phyloP scores from a whole-genome alignment of 1,284 basidiomycete genomes.

The Xerocomus nothofagi region DNA sequence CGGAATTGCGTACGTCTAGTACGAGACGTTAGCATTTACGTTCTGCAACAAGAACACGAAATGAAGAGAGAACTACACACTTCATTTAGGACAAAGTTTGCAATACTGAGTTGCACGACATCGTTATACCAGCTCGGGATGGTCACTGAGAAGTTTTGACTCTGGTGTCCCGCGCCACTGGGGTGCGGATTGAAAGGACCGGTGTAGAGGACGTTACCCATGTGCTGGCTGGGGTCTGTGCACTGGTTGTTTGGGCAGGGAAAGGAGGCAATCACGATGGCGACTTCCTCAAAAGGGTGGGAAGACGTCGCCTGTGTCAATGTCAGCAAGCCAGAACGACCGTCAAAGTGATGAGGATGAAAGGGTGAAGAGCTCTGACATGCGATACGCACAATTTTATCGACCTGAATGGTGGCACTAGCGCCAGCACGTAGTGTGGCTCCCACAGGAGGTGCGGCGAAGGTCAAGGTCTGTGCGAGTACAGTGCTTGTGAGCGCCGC shows the following conservation, averaged over 20 bases:
- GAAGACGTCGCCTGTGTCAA: conserved; percentile 34
- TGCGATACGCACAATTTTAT: conserved; percentile 41
- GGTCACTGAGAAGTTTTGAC: background rate
- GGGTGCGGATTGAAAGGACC: conserved; percentile 43
- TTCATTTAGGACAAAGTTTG: background rate
- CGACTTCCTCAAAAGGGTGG: conserved; percentile 40
- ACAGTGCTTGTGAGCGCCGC: conserved; percentile 14
- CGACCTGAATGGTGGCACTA: conserved; percentile 43
- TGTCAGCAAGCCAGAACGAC: background rate
- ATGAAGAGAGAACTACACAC: conserved; percentile 3
- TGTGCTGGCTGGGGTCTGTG: conserved; percentile 18
- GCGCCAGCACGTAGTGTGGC: conserved; percentile 37
- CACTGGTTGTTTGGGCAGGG: conserved; percentile 30
- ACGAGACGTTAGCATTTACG: background rate
- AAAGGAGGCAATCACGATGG: conserved; percentile 43
- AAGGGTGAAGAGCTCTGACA: background rate
- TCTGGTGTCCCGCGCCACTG: background rate
- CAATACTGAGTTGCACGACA: background rate
- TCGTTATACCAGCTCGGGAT: background rate
- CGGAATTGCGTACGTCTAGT: background rate
- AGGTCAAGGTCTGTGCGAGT: conserved; percentile 43
- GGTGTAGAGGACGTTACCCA: conserved; percentile 47
- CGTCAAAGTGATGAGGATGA: background rate
- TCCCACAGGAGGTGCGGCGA: conserved; percentile 39
- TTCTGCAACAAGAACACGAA: background rate